Evolutionary conservation across 331 rosid species (phyloP).

Genomic region (Erythrophleum ivorense): DNA sequence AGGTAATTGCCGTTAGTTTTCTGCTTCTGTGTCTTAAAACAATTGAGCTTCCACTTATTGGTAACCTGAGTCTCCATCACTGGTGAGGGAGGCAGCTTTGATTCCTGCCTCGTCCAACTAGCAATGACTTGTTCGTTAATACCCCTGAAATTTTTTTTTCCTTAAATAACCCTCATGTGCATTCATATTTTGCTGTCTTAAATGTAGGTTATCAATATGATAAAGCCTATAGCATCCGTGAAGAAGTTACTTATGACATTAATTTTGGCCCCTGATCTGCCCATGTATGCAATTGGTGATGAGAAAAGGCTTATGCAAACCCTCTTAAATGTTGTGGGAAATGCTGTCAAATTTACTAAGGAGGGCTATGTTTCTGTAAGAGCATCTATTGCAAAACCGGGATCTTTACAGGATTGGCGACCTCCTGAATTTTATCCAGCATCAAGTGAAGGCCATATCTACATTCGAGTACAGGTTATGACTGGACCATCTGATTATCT

Average conservation of each 20-base stretch:
- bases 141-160: neutral
- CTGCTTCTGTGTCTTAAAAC: constrained; percentile 15
- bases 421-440: constrained; percentile 62
- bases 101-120: neutral
- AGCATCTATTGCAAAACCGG: constrained; percentile 66
- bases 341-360: constrained; percentile 59
- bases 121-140: neutral
- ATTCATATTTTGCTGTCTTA: neutral
- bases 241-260: constrained; percentile 63
- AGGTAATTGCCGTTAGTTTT: constrained; percentile 39
- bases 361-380: constrained; percentile 63
- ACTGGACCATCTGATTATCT: neutral
- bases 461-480: constrained; percentile 63
- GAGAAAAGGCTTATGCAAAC: constrained; percentile 70
- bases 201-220: constrained; percentile 55
- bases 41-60: neutral
- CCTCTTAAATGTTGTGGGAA: constrained; percentile 63
- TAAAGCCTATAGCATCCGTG: constrained; percentile 66
- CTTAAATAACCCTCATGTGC: neutral
- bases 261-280: constrained; percentile 66
- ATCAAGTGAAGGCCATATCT: constrained; percentile 59
- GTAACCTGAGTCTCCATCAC: neutral
- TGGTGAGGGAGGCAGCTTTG: neutral
- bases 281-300: constrained; percentile 64
- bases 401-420: constrained; percentile 62